phyloP scores from a whole-genome alignment of 495 filamentous ascomycete genomes.

The Podospora tetraspora region DNA sequence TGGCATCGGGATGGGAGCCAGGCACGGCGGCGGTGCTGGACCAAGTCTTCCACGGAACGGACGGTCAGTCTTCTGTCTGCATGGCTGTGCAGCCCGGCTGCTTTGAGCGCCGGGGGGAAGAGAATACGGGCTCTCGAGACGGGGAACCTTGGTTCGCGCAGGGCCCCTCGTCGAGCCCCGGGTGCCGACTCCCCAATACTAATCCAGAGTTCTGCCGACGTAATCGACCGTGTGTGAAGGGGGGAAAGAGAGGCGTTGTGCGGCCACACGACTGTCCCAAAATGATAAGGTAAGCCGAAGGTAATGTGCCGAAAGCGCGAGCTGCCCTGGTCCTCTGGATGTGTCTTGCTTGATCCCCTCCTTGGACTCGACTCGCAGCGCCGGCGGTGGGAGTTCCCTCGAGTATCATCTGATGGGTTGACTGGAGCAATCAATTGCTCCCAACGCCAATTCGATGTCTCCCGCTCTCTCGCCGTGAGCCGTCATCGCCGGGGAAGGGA shows the following conservation, averaged over 20 bases:
- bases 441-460: background rate
- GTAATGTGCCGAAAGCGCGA: conserved; percentile 2
- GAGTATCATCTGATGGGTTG: background rate
- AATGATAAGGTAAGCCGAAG: conserved; percentile 4
- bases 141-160: background rate
- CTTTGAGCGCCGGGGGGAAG: background rate
- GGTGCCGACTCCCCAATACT: background rate
- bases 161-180: background rate
- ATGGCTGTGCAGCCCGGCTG: background rate
- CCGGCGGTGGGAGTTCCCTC: background rate
- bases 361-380: background rate
- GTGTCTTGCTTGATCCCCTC: background rate
- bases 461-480: background rate
- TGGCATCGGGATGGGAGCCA: background rate
- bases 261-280: conserved; percentile 8
- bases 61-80: background rate
- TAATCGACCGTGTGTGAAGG: conserved; percentile 2
- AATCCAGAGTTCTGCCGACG: conserved; percentile 4
- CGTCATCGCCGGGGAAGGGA: background rate
- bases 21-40: background rate
- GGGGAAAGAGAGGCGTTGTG: background rate
- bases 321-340: background rate
- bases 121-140: background rate
- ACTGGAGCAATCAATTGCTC: background rate
- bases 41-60: background rate